These are phyloP conservation scores for Podila horticola DNA, from an alignment of 192 early-diverging fungal genomes.

Conservation along the genomic window DNA sequence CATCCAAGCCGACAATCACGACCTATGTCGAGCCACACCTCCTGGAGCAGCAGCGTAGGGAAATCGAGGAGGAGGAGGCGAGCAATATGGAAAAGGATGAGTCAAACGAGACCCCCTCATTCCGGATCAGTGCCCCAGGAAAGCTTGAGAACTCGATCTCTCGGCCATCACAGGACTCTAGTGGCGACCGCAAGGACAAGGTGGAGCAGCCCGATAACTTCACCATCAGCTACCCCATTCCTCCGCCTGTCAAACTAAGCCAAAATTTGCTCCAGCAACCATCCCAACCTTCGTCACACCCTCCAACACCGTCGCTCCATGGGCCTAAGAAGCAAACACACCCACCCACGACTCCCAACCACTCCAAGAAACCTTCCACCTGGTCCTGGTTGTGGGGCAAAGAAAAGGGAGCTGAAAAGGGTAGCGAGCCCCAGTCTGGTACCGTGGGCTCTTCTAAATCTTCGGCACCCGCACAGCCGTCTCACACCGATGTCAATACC, in stretches of 20 bases:
- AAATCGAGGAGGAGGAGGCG: slow-evolving; percentile 17
- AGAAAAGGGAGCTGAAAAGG: slow-evolving; percentile 35
- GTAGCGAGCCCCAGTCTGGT: not conserved
- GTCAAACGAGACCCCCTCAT: slow-evolving; percentile 8
- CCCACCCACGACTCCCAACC: slow-evolving; percentile 3
- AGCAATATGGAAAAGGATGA: not conserved
- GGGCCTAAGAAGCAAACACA: slow-evolving; percentile 10
- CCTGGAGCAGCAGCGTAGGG: slow-evolving; percentile 43
- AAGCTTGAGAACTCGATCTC: slow-evolving; percentile 29
- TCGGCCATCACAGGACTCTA: slow-evolving; percentile 12
- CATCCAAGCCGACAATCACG: slow-evolving; percentile 48
- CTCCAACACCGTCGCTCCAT: not conserved
- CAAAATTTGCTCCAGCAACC: slow-evolving; percentile 43
- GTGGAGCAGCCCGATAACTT: slow-evolving; percentile 18
- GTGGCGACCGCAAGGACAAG: slow-evolving; percentile 23
- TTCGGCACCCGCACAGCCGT: not conserved
- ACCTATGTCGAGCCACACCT: slow-evolving; percentile 47
- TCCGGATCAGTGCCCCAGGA: slow-evolving; percentile 32
- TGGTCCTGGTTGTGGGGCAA: slow-evolving; percentile 60
- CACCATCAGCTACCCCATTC: slow-evolving; percentile 41
- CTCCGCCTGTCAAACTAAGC: slow-evolving; percentile 41
- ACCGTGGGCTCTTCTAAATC: not conserved
- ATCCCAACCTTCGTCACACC: slow-evolving; percentile 2
- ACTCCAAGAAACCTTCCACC: slow-evolving; percentile 49
- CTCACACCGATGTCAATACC: slow-evolving; percentile 21